These are phyloP conservation scores for Rhododendron griersonianum DNA, from an alignment of 148 eudicot genomes.

Conservation along the genomic window DNA sequence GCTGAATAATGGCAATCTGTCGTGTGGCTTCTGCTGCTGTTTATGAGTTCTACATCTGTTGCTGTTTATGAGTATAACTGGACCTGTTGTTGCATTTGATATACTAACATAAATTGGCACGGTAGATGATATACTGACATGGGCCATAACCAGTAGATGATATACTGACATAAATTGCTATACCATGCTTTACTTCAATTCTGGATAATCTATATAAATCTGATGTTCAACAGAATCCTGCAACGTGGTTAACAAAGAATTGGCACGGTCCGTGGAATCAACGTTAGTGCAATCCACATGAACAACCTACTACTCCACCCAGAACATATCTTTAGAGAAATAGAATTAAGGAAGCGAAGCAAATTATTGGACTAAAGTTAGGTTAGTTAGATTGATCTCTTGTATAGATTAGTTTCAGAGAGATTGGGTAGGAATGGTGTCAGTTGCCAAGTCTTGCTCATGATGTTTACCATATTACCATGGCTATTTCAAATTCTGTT, in stretches of 20 bases:
- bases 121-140: too few species aligned
- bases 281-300: too few species aligned
- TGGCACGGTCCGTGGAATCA: neutral
- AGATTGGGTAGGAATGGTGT: neutral
- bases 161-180: too few species aligned
- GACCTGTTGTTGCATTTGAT: too few species aligned
- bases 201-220: neutral
- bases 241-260: neutral
- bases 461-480: too few species aligned
- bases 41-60: too few species aligned
- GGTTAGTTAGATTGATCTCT: neutral
- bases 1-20: too few species aligned
- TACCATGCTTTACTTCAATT: too few species aligned
- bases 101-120: too few species aligned
- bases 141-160: neutral
- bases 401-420: neutral
- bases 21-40: too few species aligned
- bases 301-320: neutral
- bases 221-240: neutral
- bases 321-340: neutral
- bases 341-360: neutral
- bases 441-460: conserved; percentile 11
- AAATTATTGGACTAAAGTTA: neutral
- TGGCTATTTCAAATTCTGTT: too few species aligned
- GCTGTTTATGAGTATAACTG: too few species aligned